A percentile compares a stretch with the other conserved stretches of the same genome.
phyloP scores from a whole-genome alignment of 164 flowering plant species.

The Cinnamomum micranthum region DNA sequence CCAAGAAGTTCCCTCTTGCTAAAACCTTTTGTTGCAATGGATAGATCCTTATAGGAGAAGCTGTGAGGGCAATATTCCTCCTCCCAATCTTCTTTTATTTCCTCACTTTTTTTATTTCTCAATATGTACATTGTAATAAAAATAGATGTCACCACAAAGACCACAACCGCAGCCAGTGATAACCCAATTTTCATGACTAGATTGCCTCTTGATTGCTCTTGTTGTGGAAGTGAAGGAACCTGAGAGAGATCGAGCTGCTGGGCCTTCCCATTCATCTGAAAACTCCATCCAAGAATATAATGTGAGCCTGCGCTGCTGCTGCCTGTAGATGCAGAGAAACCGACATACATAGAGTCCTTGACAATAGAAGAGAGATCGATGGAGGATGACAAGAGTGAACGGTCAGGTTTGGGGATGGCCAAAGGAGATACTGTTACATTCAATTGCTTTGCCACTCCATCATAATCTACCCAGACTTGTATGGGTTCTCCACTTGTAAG shows the following conservation, averaged over 20 bases:
- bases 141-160: constrained; percentile 13
- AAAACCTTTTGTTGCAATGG: constrained; percentile 62
- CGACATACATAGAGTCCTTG: constrained; percentile 12
- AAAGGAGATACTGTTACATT: constrained; percentile 22
- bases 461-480: constrained; percentile 28
- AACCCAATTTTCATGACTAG: background rate
- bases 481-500: constrained; percentile 19
- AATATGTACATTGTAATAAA: constrained; percentile 4
- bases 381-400: constrained; percentile 9
- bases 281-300: constrained; percentile 18
- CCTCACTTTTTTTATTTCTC: constrained; percentile 42
- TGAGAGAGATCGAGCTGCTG: constrained; percentile 8
- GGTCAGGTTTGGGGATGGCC: constrained; percentile 11
- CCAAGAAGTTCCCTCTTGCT: constrained; percentile 56
- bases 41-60: constrained; percentile 53
- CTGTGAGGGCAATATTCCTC: constrained; percentile 61
- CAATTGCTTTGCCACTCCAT: constrained; percentile 10
- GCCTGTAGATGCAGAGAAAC: constrained; percentile 9
- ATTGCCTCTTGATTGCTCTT: background rate
- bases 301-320: background rate
- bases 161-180: background rate
- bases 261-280: constrained; percentile 9
- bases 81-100: constrained; percentile 64
- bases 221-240: constrained; percentile 7
- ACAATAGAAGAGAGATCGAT: constrained; percentile 7